These are phyloP conservation scores for Zasmidium angulare DNA, from an alignment of 2,329 filamentous ascomycete genomes.

Conservation along the genomic window DNA sequence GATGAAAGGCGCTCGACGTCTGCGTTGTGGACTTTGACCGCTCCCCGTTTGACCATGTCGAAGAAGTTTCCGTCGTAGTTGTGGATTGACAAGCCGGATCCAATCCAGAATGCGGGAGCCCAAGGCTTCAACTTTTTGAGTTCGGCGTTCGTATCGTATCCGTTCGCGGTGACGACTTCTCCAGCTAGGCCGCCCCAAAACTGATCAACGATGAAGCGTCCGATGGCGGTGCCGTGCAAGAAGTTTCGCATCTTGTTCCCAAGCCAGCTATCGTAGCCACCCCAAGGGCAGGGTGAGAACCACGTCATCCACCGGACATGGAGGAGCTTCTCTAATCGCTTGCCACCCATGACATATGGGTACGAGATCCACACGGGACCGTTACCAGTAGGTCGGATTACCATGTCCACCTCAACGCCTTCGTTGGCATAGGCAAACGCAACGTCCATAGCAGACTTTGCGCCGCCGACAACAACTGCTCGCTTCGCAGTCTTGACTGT, in stretches of 20 bases:
- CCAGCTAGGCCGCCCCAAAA: constrained; percentile 59
- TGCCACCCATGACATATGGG: constrained; percentile 65
- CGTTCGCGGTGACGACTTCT: constrained; percentile 52
- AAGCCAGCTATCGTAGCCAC: constrained; percentile 60
- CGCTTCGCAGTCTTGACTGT: constrained; percentile 40
- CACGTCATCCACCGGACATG: constrained; percentile 68
- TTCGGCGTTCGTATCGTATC: constrained; percentile 45
- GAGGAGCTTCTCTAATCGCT: constrained; percentile 65
- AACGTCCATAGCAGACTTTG: constrained; percentile 64
- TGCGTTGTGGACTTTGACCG: constrained; percentile 58
- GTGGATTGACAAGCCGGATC: constrained; percentile 44
- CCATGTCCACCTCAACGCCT: constrained; percentile 55
- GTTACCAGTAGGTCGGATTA: constrained; percentile 59
- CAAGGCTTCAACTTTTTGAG: constrained; percentile 45
- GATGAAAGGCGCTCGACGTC: constrained; percentile 41
- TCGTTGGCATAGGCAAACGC: constrained; percentile 58
- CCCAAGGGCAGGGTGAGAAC: constrained; percentile 75
- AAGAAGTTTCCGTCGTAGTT: constrained; percentile 61
- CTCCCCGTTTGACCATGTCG: constrained; percentile 55
- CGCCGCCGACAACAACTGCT: constrained; percentile 59
- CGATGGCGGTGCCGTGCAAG: constrained; percentile 58
- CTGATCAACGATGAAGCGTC: constrained; percentile 54
- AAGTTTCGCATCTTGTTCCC: constrained; percentile 47
- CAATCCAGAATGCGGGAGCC: constrained; percentile 50
- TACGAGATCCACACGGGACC: constrained; percentile 62